Conservation (phyloP, 371 early-diverging fungal genomes). For the Mucor saturninus region DNA sequence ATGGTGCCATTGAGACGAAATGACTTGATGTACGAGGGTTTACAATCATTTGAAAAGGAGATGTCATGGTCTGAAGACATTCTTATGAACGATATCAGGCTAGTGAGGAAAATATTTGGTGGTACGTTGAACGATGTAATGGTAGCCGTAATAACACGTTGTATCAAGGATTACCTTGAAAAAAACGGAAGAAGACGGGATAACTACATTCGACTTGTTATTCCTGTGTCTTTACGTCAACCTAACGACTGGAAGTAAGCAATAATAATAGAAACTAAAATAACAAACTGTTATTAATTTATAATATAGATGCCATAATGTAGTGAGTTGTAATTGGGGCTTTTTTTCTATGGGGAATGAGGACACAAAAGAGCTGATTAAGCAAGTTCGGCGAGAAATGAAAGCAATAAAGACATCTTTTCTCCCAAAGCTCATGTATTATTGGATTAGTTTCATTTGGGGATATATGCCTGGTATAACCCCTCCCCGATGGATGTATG, state of each 20-base stretch:
- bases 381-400: constrained; percentile 38
- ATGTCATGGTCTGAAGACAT: constrained; percentile 46
- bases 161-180: constrained; percentile 36
- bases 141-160: constrained; percentile 34
- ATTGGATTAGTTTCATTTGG: constrained; percentile 18
- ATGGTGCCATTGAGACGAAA: constrained; percentile 16
- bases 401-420: constrained; percentile 32
- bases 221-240: constrained; percentile 38
- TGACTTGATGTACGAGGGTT: constrained; percentile 38
- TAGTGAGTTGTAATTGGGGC: constrained; percentile 39
- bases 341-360: constrained; percentile 45
- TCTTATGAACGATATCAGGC: constrained; percentile 31
- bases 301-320: constrained; percentile 27
- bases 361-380: constrained; percentile 25
- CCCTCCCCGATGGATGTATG: constrained; percentile 10
- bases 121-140: constrained; percentile 47
- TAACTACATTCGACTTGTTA: constrained; percentile 29
- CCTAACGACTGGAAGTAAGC: constrained; percentile 31
- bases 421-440: constrained; percentile 28
- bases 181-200: constrained; percentile 24
- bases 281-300: not conserved
- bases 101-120: constrained; percentile 32
- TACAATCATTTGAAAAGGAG: constrained; percentile 33
- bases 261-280: not conserved
- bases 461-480: constrained; percentile 21